A percentile compares a stretch with the other conserved stretches of the same genome.
Evolutionary conservation across 495 filamentous ascomycete species (phyloP).

Genomic region (Chaetomium tenue): DNA sequence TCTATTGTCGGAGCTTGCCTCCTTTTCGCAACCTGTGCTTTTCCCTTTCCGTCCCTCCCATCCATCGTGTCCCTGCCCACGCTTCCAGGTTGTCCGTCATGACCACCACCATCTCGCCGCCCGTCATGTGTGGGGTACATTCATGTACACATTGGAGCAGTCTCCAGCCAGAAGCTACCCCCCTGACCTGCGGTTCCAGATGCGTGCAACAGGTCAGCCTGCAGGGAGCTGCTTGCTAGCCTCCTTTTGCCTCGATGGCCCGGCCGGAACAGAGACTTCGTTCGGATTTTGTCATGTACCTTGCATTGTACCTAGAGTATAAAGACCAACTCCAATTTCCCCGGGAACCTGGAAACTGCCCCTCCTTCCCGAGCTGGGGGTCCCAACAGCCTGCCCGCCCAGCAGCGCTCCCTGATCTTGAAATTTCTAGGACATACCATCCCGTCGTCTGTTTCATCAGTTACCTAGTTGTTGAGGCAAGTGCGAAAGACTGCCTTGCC

Average conservation of each 20-base stretch:
- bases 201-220: constrained; percentile 22
- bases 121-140: constrained; percentile 26
- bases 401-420: constrained; percentile 35
- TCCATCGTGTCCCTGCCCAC: constrained; percentile 13
- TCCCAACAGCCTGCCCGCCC: constrained; percentile 43
- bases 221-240: constrained; percentile 35
- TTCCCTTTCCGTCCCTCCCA: constrained; percentile 17
- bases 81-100: constrained; percentile 25
- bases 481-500: constrained; percentile 20
- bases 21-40: constrained; percentile 18
- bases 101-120: constrained; percentile 23
- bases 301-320: constrained; percentile 38
- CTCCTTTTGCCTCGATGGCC: constrained; percentile 30
- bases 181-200: constrained; percentile 17
- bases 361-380: constrained; percentile 43
- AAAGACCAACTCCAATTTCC: constrained; percentile 47
- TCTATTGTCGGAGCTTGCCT: constrained; percentile 18
- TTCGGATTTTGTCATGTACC: constrained; percentile 29
- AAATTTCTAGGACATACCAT: background rate
- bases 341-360: constrained; percentile 37
- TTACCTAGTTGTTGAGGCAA: constrained; percentile 1
- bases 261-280: constrained; percentile 27
- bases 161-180: constrained; percentile 22
- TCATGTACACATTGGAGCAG: background rate
- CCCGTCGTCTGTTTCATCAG: background rate